A percentile compares a stretch with the other conserved stretches of the same genome.
phyloP scores from a whole-genome alignment of 352 stramenopile species.

The Globisporangium carolinianum region DNA sequence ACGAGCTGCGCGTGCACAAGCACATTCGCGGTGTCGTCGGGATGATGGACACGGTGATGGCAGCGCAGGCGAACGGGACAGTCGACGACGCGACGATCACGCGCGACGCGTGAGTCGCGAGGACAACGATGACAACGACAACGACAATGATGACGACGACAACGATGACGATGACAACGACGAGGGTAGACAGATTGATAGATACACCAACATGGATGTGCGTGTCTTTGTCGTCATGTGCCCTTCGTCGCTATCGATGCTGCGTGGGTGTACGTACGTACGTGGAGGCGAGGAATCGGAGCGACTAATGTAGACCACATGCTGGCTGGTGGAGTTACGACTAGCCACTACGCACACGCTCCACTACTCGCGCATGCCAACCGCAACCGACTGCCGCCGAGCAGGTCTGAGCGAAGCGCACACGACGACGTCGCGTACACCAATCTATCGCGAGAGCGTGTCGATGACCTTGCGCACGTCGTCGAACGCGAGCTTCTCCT shows the following conservation, averaged over 20 bases:
- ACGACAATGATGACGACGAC: no score
- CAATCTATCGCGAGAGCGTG: constrained; percentile 80
- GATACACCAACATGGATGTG: not conserved
- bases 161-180: no score
- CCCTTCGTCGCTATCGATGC: no score
- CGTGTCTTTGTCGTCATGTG: no score
- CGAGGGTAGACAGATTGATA: constrained; percentile 13
- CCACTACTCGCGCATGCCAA: no score
- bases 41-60: constrained; percentile 89
- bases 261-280: no score
- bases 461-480: constrained; percentile 85
- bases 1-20: constrained; percentile 83
- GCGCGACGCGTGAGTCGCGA: constrained; percentile 7
- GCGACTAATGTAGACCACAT: no score
- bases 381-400: no score
- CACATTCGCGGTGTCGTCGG: constrained; percentile 81
- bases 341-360: no score
- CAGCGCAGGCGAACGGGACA: constrained; percentile 66
- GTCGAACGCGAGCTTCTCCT: constrained; percentile 83
- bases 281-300: no score
- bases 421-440: not conserved
- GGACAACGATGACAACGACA: no score
- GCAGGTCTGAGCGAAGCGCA: not conserved
- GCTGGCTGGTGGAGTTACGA: no score
- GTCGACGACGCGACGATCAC: constrained; percentile 18